Percentiles rank a stretch among this genome's conserved stretches.
Evolutionary conservation across 176 grass and related monocot genomes (phyloP).

Genomic region (Phragmites australis): DNA sequence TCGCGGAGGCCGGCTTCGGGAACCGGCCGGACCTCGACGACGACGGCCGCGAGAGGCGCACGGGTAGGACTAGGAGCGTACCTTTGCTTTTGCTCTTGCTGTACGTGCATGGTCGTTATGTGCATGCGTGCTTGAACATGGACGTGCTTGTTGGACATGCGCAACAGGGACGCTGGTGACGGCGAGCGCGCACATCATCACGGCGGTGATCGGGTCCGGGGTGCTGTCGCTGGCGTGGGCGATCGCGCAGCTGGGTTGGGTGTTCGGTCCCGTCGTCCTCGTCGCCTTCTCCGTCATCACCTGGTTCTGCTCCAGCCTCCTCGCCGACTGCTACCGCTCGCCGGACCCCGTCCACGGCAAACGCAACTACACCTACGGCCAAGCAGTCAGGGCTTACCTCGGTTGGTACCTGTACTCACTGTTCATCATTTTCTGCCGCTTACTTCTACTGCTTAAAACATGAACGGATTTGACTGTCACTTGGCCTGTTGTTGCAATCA

Average conservation of each 20-base stretch:
- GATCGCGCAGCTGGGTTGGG: constrained; percentile 87
- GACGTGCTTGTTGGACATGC: neutral
- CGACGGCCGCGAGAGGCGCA: constrained; percentile 70
- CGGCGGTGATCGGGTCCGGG: constrained; percentile 91
- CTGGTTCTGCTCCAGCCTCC: constrained; percentile 86
- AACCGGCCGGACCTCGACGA: constrained; percentile 65
- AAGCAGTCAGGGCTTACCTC: constrained; percentile 66
- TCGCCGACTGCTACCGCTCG: constrained; percentile 79
- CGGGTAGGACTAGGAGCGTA: too few relatives aligned
- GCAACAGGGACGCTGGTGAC: constrained; percentile 88
- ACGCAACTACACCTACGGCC: constrained; percentile 78
- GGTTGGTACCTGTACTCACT: too few relatives aligned
- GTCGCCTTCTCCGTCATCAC: constrained; percentile 82
- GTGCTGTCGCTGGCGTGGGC: constrained; percentile 94
- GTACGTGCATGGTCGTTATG: too few relatives aligned
- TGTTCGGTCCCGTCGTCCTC: constrained; percentile 69
- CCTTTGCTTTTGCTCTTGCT: too few relatives aligned
- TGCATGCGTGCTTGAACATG: neutral
- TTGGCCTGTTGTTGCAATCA: too few relatives aligned
- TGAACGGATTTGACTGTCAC: too few relatives aligned
- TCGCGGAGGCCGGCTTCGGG: constrained; percentile 40
- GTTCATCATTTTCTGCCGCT: too few relatives aligned
- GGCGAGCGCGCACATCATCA: constrained; percentile 93
- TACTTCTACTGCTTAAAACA: too few relatives aligned
- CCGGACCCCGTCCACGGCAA: constrained; percentile 75